Evolutionary conservation across 2,329 filamentous ascomycete species (phyloP).

Genomic region (Ascochyta rabiei): DNA sequence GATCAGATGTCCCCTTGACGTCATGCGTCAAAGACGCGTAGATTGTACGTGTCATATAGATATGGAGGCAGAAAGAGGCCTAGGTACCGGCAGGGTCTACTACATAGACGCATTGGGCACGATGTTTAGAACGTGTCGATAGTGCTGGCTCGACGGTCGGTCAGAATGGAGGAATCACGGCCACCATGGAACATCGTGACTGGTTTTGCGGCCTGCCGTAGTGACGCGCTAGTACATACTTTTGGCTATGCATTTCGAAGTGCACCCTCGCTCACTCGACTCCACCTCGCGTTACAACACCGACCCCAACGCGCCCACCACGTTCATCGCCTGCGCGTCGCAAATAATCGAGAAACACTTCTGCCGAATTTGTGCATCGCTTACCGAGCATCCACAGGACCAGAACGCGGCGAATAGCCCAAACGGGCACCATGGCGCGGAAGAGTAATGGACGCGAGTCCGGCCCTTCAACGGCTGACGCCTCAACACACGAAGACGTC

Average conservation of each 20-base stretch:
- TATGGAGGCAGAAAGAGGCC: neutral
- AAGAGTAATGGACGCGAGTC: slow-evolving; percentile 44
- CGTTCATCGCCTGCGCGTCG: slow-evolving; percentile 23
- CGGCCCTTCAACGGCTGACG: slow-evolving; percentile 47
- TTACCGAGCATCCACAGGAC: slow-evolving; percentile 17
- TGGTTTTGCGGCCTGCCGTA: slow-evolving; percentile 12
- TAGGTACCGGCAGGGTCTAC: neutral
- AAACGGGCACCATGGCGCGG: slow-evolving; percentile 49
- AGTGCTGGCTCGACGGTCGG: neutral
- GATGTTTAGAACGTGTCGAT: neutral
- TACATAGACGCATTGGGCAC: slow-evolving; percentile 6
- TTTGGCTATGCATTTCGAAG: slow-evolving; percentile 18
- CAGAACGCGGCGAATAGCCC: slow-evolving; percentile 39
- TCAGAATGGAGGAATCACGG: slow-evolving; percentile 8
- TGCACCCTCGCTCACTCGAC: slow-evolving; percentile 16
- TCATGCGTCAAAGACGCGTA: slow-evolving; percentile 10
- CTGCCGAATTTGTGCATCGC: slow-evolving; percentile 9
- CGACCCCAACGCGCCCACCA: slow-evolving; percentile 28
- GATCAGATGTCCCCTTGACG: neutral
- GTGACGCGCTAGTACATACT: slow-evolving; percentile 13
- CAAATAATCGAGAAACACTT: slow-evolving; percentile 7
- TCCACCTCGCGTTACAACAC: slow-evolving; percentile 11
- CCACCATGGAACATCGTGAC: slow-evolving; percentile 4
- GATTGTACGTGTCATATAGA: neutral
- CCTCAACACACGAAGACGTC: slow-evolving; percentile 46